These are phyloP conservation scores for Dictyostelium capitatum DNA, from an alignment of 78 protist genomes.

Conservation along the genomic window DNA sequence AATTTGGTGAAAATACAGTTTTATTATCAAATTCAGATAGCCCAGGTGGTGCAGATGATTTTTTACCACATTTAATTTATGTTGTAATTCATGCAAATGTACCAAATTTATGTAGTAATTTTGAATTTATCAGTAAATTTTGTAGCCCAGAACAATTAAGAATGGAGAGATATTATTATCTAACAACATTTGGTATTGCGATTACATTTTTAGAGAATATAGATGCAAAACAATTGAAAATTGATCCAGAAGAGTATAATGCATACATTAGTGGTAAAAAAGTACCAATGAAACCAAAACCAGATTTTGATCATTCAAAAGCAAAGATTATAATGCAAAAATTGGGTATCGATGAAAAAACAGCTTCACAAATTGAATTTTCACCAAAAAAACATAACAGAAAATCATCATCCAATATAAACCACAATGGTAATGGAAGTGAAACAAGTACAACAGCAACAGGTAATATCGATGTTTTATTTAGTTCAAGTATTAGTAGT, in stretches of 20 bases:
- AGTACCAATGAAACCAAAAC: not conserved
- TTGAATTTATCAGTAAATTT: slow-evolving; percentile 77
- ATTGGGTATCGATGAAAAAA: slow-evolving; percentile 43
- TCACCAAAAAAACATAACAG: slow-evolving; percentile 32
- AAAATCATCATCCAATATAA: not conserved
- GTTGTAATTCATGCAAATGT: slow-evolving; percentile 90
- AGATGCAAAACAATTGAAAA: slow-evolving; percentile 65
- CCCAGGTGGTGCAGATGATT: slow-evolving; percentile 91
- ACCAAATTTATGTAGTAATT: slow-evolving; percentile 80
- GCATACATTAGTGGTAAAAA: slow-evolving; percentile 61
- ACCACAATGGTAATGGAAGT: not conserved
- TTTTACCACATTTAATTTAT: slow-evolving; percentile 90
- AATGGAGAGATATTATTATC: slow-evolving; percentile 82
- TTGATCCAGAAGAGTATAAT: slow-evolving; percentile 64
- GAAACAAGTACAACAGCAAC: not conserved
- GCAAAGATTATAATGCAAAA: slow-evolving; percentile 71
- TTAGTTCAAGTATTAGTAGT: slow-evolving; percentile 20
- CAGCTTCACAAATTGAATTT: not conserved
- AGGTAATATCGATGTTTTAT: not conserved
- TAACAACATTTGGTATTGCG: slow-evolving; percentile 83
- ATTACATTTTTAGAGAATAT: slow-evolving; percentile 77
- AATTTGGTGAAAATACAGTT: too few relatives aligned
- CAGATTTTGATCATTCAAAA: slow-evolving; percentile 1
- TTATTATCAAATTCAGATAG: slow-evolving; percentile 52
- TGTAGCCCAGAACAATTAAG: slow-evolving; percentile 37